Evolutionary conservation across 345 rosid species (phyloP), one percentile per base, ranked within the genome.

Genomic region (Salix caprea): DNA sequence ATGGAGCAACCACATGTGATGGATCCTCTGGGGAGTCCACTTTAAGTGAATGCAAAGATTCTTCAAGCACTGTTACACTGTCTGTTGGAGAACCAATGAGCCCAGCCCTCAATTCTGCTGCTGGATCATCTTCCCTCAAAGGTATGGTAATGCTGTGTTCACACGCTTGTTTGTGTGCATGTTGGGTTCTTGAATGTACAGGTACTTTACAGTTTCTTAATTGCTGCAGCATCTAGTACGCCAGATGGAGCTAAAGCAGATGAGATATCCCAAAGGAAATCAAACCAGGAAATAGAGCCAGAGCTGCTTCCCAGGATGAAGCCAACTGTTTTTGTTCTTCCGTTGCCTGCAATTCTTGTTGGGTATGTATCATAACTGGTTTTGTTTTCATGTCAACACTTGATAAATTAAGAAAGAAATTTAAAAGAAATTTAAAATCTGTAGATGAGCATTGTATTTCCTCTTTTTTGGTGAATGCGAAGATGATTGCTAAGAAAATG

Each of bases 321-420:
- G 83, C 97, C 98, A 4, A 84, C 98, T 14, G 88, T 91, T 79
- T 86, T 83, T 85, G 94, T 88, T 79, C 92, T 93, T 84, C 98
- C 99, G 54, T 90, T 94, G 66, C 98, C 99, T 72, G 87, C 97
- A 40, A 86, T 96, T 84, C 99, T 93, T 79, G 95, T 96, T 70
- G 99, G 99, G 99, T 96, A 90, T 75, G 88, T 66, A 6, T 61
- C 42, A 19, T 72, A 12, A 39, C 46, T 58, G 34, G 32, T 65
- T 56, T 76, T 26, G 32, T 58, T 61, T 79, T 37, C 18, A 13
- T 14, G 1, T 36, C 23, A 66, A 50, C 26, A 58, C 42, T 23
- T 75, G 73, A 65, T 70, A 69, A 32, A 65, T 15, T 70, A 19
- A 26, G 34, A 54, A 8, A 39, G n/a, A 36, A 19, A n/a, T 73